These are phyloP conservation scores for Coleophoma cylindrospora DNA, from an alignment of 2,329 filamentous ascomycete species.

Conservation along the genomic window DNA sequence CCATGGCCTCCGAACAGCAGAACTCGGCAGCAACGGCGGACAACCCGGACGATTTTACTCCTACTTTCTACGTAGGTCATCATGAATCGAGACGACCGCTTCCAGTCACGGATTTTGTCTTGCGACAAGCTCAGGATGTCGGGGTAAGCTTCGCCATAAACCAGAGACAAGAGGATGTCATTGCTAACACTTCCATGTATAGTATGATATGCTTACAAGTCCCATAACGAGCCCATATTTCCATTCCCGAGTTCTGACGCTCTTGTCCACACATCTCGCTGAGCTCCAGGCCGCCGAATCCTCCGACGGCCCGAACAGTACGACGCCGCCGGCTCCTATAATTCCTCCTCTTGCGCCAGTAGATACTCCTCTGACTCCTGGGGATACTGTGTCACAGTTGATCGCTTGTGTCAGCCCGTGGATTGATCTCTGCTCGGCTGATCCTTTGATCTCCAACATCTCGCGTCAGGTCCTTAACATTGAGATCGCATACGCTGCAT, in stretches of 20 bases:
- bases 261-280: conserved; percentile 48
- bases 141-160: conserved; percentile 47
- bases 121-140: conserved; percentile 62
- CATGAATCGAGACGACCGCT: conserved; percentile 62
- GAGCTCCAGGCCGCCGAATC: conserved; percentile 39
- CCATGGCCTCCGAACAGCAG: background rate
- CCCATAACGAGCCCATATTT: conserved; percentile 74
- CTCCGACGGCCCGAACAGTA: conserved; percentile 30
- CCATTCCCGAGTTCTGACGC: conserved; percentile 58
- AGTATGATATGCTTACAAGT: conserved; percentile 77
- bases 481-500: conserved; percentile 91
- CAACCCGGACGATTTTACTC: conserved; percentile 24
- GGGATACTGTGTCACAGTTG: conserved; percentile 64
- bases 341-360: conserved; percentile 69
- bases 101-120: conserved; percentile 58
- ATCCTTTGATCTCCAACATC: conserved; percentile 78
- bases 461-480: conserved; percentile 87
- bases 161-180: too few relatives aligned
- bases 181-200: background rate
- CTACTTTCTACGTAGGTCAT: conserved; percentile 66
- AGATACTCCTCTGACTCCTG: conserved; percentile 71
- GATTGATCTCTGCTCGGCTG: conserved; percentile 82
- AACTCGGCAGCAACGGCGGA: conserved; percentile 8
- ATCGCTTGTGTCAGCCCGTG: conserved; percentile 81
- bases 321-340: conserved; percentile 48